Conservation (phyloP, 352 stramenopile genomes). For the Globisporangium cystogenes region DNA sequence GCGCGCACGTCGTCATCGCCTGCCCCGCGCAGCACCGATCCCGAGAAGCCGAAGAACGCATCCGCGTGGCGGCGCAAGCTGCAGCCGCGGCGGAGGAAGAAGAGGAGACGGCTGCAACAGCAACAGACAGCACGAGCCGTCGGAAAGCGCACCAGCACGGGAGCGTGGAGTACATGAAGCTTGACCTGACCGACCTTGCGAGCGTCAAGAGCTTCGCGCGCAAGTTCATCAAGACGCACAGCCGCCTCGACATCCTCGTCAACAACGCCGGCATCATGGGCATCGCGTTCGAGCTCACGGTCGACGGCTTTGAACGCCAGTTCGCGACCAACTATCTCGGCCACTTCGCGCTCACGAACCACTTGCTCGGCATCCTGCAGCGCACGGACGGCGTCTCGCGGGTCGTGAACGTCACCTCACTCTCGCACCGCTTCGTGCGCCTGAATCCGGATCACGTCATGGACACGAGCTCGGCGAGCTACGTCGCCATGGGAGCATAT, state of each 20-base stretch:
- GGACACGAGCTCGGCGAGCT: slow-evolving; percentile 12
- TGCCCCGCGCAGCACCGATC: slow-evolving; percentile 9
- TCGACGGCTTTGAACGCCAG: slow-evolving; percentile 22
- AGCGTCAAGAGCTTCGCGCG: slow-evolving; percentile 26
- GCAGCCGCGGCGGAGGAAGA: slow-evolving; percentile 12
- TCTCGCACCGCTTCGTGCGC: slow-evolving; percentile 12
- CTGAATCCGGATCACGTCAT: slow-evolving; percentile 4
- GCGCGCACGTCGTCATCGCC: slow-evolving; percentile 24
- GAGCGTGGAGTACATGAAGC: slow-evolving; percentile 34
- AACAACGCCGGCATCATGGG: slow-evolving; percentile 36
- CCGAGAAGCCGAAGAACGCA: slow-evolving; percentile 9
- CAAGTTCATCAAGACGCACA: slow-evolving; percentile 21
- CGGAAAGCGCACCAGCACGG: neutral
- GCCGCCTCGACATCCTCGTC: slow-evolving; percentile 27
- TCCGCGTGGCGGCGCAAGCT: slow-evolving; percentile 3
- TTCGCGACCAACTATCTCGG: slow-evolving; percentile 32
- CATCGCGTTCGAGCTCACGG: slow-evolving; percentile 10
- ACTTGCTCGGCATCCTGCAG: slow-evolving; percentile 13
- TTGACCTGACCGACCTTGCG: slow-evolving; percentile 26
- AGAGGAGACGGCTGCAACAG: slow-evolving; percentile 8
- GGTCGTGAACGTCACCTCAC: slow-evolving; percentile 16
- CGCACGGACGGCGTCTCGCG: slow-evolving; percentile 10
- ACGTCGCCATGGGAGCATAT: slow-evolving; percentile 50
- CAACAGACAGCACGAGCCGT: neutral
- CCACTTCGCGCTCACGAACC: slow-evolving; percentile 17